Evolutionary conservation across 139 green algal species (phyloP).

Genomic region (Chlorella vulgaris): DNA sequence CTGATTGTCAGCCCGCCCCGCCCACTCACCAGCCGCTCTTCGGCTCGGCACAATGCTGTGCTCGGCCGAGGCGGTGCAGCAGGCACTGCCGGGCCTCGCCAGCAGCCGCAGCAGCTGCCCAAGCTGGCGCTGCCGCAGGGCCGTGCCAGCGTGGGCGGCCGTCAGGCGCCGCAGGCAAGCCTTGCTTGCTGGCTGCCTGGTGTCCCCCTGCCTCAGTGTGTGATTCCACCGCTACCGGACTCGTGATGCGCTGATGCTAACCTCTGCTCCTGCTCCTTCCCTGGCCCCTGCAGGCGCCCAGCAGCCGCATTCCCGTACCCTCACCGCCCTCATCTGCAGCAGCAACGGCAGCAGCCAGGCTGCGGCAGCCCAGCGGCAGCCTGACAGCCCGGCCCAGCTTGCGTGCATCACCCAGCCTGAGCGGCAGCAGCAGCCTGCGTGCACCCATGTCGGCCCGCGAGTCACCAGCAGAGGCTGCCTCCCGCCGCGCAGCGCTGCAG

Average conservation of each 20-base stretch:
- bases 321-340: not conserved
- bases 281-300: not conserved
- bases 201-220: not conserved
- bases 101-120: slow-evolving; percentile 5
- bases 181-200: not conserved
- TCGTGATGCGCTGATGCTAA: not conserved
- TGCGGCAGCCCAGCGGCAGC: slow-evolving; percentile 21
- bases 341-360: not conserved
- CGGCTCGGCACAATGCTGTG: not conserved
- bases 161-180: not conserved
- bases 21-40: not conserved
- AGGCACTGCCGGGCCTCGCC: no score
- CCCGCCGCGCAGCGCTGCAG: slow-evolving; percentile 17
- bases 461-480: slow-evolving; percentile 10
- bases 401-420: slow-evolving; percentile 7
- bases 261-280: no score
- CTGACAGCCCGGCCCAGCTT: slow-evolving; percentile 14
- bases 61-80: not conserved
- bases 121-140: not conserved
- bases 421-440: slow-evolving; percentile 1
- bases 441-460: slow-evolving; percentile 9
- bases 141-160: not conserved
- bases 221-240: no score
- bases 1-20: slow-evolving; percentile 16
- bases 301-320: slow-evolving; percentile 13